phyloP scores from a whole-genome alignment of 805 yeast species.

The Lachancea meyersii region DNA sequence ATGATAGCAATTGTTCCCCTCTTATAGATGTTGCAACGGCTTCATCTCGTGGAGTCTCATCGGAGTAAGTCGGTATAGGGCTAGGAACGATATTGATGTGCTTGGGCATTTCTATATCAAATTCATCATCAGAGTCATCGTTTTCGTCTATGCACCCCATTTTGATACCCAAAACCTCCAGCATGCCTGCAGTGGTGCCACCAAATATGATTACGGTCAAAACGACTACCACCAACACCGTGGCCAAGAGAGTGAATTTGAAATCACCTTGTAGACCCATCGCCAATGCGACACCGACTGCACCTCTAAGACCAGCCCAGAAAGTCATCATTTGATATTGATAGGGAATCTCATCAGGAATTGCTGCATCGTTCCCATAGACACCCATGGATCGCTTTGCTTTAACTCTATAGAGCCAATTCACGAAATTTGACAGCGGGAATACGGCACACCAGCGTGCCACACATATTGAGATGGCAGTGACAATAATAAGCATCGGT shows the following conservation, averaged over 20 bases:
- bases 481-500: slow-evolving; percentile 84
- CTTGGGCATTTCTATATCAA: slow-evolving; percentile 65
- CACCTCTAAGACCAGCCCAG: slow-evolving; percentile 99
- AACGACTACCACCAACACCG: slow-evolving; percentile 94
- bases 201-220: slow-evolving; percentile 94
- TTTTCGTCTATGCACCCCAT: slow-evolving; percentile 82
- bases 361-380: slow-evolving; percentile 25
- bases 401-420: slow-evolving; percentile 65
- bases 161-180: slow-evolving; percentile 86
- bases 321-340: slow-evolving; percentile 97
- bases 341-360: slow-evolving; percentile 86
- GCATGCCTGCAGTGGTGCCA: slow-evolving; percentile 97
- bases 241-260: slow-evolving; percentile 81
- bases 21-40: slow-evolving; percentile 10
- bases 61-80: slow-evolving; percentile 25
- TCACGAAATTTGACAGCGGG: slow-evolving; percentile 80
- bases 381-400: slow-evolving; percentile 42
- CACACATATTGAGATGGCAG: slow-evolving; percentile 83
- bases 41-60: slow-evolving; percentile 18
- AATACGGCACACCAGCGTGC: slow-evolving; percentile 97
- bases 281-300: slow-evolving; percentile 98
- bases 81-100: slow-evolving; percentile 10
- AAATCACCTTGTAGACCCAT: slow-evolving; percentile 95
- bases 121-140: slow-evolving; percentile 84
- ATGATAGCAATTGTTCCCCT: slow-evolving; percentile 3